Evolutionary conservation across 257 asterid species (phyloP), one percentile per base, ranked within the genome.

Genomic region (Gentiana dahurica): DNA sequence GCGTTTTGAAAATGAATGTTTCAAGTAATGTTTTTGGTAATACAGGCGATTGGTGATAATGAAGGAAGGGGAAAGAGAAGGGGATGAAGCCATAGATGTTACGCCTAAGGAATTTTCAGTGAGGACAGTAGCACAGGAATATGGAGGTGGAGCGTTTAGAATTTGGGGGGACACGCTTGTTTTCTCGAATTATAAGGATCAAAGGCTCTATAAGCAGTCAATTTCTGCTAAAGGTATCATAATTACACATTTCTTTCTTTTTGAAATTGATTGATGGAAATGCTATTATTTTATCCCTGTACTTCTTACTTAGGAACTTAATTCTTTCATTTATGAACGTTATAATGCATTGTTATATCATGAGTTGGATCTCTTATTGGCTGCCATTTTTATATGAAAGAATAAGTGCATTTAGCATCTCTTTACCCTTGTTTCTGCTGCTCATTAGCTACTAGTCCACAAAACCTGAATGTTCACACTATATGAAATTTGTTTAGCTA

Each of bases 121-220:
- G 61, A 87, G 98, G 80, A 79, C 96, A 10, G 77, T 77, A 65
- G 86, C 94, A 51, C 96, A 91, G 73, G 95, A 85, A 59, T 91
- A 85, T 61, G 98, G 98, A 58, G 98, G 98, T 15, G 95, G 94
- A 49, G 92, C 95, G 44, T 91, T 91, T 60, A 59, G 72, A 59
- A 77, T 90, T 66, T 64, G 66, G 10, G 92, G 77, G 49, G 95
- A 84, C 57, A 67, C 65, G 6, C 71, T 87, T 54, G 66, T 85
- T 63, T 91, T 87, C 73, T 85, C 98, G 47, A 91, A 87, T 78
- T 87, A 85, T 76, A 79, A 77, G 79, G 98, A 91, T 68, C 98
- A 91, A 60, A 74, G 95, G 63, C 88, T 91, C 58, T 91, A 85
- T 71, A 79, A 72, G 70, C 92, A 79, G 70, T 75, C 86, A 36